phyloP scores from a whole-genome alignment of 1,139 yeast species.

The Geotrichum citri-aurantii region DNA sequence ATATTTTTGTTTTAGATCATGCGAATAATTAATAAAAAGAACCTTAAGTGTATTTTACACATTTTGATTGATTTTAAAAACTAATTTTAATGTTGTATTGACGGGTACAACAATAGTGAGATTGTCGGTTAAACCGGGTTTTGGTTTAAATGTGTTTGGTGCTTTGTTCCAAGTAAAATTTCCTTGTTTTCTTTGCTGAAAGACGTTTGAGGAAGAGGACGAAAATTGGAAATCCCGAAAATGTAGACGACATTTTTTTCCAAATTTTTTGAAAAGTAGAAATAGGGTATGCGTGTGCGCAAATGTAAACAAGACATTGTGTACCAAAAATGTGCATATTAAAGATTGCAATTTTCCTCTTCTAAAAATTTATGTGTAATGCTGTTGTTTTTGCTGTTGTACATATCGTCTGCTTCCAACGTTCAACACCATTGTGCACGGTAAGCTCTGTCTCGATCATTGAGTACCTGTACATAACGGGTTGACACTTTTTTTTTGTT shows the following conservation, averaged over 20 bases:
- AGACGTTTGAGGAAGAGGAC: neutral
- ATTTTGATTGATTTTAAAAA: too few relatives aligned
- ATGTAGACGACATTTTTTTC: neutral
- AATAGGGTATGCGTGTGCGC: neutral
- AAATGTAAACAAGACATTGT: neutral
- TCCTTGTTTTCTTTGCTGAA: neutral
- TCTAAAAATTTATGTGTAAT: too few relatives aligned
- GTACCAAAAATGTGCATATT: neutral
- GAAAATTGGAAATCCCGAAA: neutral
- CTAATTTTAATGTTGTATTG: too few relatives aligned
- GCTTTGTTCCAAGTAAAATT: neutral
- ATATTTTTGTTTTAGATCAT: too few relatives aligned
- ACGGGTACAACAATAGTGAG: too few relatives aligned
- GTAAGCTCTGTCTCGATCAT: neutral
- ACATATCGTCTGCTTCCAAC: neutral
- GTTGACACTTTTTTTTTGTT: too few relatives aligned
- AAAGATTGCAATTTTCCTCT: neutral
- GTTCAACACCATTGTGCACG: neutral
- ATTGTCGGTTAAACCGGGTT: too few relatives aligned
- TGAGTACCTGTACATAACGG: too few relatives aligned
- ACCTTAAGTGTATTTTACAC: too few relatives aligned
- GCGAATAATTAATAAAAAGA: too few relatives aligned
- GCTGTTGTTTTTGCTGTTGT: neutral
- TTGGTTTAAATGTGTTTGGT: too few relatives aligned
- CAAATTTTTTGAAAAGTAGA: neutral